Percentiles rank a stretch among this genome's conserved stretches.
These are phyloP conservation scores for Batrachochytrium dendrobatidis DNA, from an alignment of 371 early-diverging fungal species.

Conservation along the genomic window DNA sequence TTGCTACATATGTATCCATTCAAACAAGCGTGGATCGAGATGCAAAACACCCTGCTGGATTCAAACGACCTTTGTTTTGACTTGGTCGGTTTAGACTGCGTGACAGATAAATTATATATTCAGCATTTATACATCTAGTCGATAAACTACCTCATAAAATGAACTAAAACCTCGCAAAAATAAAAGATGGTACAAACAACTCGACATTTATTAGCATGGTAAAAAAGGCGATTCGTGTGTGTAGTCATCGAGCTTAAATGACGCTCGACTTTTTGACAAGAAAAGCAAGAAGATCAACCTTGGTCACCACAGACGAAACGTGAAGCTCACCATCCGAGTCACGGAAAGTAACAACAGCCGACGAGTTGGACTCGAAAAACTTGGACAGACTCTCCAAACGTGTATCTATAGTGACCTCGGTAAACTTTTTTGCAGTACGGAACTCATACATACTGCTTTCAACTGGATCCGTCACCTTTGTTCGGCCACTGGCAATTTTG, in stretches of 20 bases:
- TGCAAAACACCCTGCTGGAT: too few relatives aligned
- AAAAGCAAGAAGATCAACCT: conserved; percentile 81
- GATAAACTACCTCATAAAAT: too few relatives aligned
- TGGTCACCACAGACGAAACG: conserved; percentile 77
- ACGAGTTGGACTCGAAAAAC: conserved; percentile 87
- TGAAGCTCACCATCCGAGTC: conserved; percentile 42
- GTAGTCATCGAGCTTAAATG: neutral
- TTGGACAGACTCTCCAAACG: conserved; percentile 69
- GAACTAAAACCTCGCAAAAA: too few relatives aligned
- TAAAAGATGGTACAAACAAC: too few relatives aligned
- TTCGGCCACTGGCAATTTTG: conserved; percentile 67
- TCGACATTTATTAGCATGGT: too few relatives aligned
- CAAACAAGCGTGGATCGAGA: too few relatives aligned
- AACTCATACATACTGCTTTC: conserved; percentile 80
- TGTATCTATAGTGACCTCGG: conserved; percentile 75
- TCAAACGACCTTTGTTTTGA: too few relatives aligned
- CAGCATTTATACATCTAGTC: too few relatives aligned
- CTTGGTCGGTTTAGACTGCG: too few relatives aligned
- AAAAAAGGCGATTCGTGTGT: too few relatives aligned
- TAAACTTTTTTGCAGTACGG: conserved; percentile 61
- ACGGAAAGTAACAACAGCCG: conserved; percentile 79
- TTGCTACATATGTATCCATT: too few relatives aligned
- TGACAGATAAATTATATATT: too few relatives aligned
- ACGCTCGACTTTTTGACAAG: conserved; percentile 43
- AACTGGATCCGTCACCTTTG: conserved; percentile 58